Evolutionary conservation across 23 red algal species (phyloP), one percentile per base, ranked within the genome.

Genomic region (Gracilaria domingensis): DNA sequence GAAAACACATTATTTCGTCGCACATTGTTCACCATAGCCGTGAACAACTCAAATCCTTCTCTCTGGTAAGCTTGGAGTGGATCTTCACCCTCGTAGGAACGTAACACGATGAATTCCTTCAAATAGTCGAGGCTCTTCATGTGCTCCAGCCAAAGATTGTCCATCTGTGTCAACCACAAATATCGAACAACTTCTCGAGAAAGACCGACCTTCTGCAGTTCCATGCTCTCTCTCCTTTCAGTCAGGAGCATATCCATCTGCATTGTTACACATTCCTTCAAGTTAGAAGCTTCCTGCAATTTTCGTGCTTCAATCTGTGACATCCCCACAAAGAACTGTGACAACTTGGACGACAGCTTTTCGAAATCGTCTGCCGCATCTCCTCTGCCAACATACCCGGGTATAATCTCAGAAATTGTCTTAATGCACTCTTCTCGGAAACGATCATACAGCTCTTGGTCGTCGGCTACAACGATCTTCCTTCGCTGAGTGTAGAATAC

Each of bases 1-100:
- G 97, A 99, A 84, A 91, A 99, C n/a, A 99, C 89, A 66, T 79
- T 83, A 78, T 96, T 96, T 45, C 97, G 92, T 28, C 94, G 35
- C 34, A 99, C 91, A 42, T 40, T 77, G 21, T 70, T 81, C 60
- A 81, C 24, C 97, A 99, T 87, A 23, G 53, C 90, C 17, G 81
- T 79, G 77, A 96, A 99, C 28, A 95, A 50, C 17, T 71, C 92
- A 93, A 90, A 96, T 8, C 91, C 94, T 86, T 96, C 86, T 45
- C 38, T 62, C 65, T 96, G 93, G 47, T 91, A 99, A 17, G 85
- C 90, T 24, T 88, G 51, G 62, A 99, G 32, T 28, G 97, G 97
- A 66, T 99, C 93, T 4, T 92, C 93, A 81, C 82, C 71, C 8
- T 81, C 80, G 50, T 94, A 92, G 7, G 92, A 79, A 50, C 92